Evolutionary conservation across 2,329 filamentous ascomycete genomes (phyloP), one percentile per base, ranked within the genome.

Genomic region (Tetracladium maxilliforme): DNA sequence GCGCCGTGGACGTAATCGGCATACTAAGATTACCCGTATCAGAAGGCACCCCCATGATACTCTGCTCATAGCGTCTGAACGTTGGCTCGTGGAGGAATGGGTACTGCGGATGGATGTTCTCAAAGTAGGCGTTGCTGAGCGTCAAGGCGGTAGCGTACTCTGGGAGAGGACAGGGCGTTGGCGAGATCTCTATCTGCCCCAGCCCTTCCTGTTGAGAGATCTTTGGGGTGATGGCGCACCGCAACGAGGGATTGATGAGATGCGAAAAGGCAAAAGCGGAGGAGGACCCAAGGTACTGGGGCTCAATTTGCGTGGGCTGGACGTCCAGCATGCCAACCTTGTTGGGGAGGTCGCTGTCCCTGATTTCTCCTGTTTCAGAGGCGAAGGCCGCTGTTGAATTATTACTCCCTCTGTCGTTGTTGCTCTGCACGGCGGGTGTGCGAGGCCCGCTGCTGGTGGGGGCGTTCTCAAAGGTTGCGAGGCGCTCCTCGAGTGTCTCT

Each of bases 261-360:
- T 39, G 35, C 14, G 41, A 42, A 22, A 51, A 48, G 1, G 42
- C 41, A 7, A 51, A 31, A 3, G 44, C 43, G 2, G 45, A 52
- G 1, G 49, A 52, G 4, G 47, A 35, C 0, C 49, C 48, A 20
- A 53, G 48, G 30, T 50, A 51, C 13, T 48, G 47, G 9, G 48
- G 45, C 36, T 51, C 45, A 3, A 41, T 32, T 2, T 47, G 47
- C 4, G 47, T 38, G 4, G 45, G 43, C 18, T 37, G 39, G 2
- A 49, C 26, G 22, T 39, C 41, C 7, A 51, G 30, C n/a, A 49
- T 25, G 7, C 38, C 45, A 6, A 49, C 47, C 22, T 51, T 42
- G 10, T 34, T 36, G 16, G 41, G 36, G 4, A 47, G 27, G 8
- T 35, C 27, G 19, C 32, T 25, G 11, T 8, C 24, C 20, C 7